Base-by-base conservation (phyloP, 305 asterid genomes). In the Vinca major region DNA sequence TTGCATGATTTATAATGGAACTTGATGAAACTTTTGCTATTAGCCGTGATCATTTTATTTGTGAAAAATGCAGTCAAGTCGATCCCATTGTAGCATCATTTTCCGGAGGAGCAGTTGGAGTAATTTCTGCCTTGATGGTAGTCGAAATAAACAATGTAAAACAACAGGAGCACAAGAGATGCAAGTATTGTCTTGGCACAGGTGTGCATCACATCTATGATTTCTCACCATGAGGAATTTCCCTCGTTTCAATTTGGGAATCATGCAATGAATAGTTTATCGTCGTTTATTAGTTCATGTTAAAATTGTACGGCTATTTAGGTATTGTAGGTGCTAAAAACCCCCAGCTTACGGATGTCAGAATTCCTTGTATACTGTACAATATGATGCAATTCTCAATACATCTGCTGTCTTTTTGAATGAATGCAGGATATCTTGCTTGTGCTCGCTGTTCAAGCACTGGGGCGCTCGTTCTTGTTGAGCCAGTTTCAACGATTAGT, bases 71-170 rank as follows among this genome's bases (percentile, higher is more conserved):
- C 80, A 92, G 97, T 79, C 77, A 86, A 79, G 98, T 90, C 72
- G 98, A 92, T 80, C 98, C 97, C 41, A 88, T 92, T 70, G 98
- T 92, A 75, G 97, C 98, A n/a, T 92, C 98, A 63, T 90, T 92
- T 83, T 92, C 97, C 48, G 98, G 98, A 58, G 98, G 97, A 71
- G 97, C 97, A 72, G 95, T 92, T 71, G 97, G 97, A 74, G 98
- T 92, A 63, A 88, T 92, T 74, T 88, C 98, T 63, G 96, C 98
- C 43, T 80, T 92, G 89, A 92, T 92, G 97, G 93, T 84, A 68
- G 96, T 92, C 80, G 98, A 92, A 88, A 84, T 92, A 74, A 90
- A 90, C 87, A 92, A 92, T 75, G 98, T 92, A 71, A 85, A 88
- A 88, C 96, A 70, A 76, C 98, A 92, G 84, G 97, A 92, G 83